Evolutionary conservation across 352 stramenopile genomes (phyloP).

Genomic region (Pythium graminicola): DNA sequence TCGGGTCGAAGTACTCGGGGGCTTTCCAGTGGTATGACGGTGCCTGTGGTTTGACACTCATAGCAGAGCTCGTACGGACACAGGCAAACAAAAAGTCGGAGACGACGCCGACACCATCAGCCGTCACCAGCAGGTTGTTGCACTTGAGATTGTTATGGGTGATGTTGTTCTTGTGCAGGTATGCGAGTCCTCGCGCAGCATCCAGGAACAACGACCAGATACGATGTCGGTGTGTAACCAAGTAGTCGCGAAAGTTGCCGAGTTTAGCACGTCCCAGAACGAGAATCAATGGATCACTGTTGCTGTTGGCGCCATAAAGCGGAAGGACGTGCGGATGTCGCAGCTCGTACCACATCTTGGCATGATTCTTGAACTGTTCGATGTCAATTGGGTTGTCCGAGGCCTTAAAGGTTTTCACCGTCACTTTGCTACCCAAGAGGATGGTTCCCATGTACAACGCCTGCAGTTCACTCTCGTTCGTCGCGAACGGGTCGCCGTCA

Average conservation of each 20-base stretch:
- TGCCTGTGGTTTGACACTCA: slow-evolving; percentile 26
- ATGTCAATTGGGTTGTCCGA: neutral
- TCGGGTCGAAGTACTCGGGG: slow-evolving; percentile 16
- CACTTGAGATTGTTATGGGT: slow-evolving; percentile 30
- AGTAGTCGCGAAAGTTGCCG: slow-evolving; percentile 26
- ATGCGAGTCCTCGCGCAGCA: slow-evolving; percentile 26
- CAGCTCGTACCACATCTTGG: slow-evolving; percentile 17
- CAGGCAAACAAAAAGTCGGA: slow-evolving; percentile 31
- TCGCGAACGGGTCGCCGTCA: slow-evolving; percentile 13
- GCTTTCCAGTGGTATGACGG: slow-evolving; percentile 20
- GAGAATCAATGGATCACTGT: slow-evolving; percentile 12
- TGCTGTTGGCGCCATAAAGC: slow-evolving; percentile 25
- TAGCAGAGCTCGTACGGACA: slow-evolving; percentile 14
- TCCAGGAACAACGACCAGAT: slow-evolving; percentile 30
- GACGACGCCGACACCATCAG: slow-evolving; percentile 23
- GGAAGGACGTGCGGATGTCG: slow-evolving; percentile 24
- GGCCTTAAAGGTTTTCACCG: slow-evolving; percentile 1
- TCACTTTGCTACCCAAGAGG: slow-evolving; percentile 11
- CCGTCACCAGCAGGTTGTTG: slow-evolving; percentile 28
- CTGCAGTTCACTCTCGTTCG: slow-evolving; percentile 3
- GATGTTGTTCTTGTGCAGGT: slow-evolving; percentile 26
- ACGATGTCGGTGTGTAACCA: slow-evolving; percentile 16
- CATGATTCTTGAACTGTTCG: slow-evolving; percentile 15
- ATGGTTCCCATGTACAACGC: slow-evolving; percentile 3
- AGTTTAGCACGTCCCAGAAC: slow-evolving; percentile 18